Base-by-base conservation (phyloP, 352 stramenopile species). In the Phytophthora hibernalis region DNA sequence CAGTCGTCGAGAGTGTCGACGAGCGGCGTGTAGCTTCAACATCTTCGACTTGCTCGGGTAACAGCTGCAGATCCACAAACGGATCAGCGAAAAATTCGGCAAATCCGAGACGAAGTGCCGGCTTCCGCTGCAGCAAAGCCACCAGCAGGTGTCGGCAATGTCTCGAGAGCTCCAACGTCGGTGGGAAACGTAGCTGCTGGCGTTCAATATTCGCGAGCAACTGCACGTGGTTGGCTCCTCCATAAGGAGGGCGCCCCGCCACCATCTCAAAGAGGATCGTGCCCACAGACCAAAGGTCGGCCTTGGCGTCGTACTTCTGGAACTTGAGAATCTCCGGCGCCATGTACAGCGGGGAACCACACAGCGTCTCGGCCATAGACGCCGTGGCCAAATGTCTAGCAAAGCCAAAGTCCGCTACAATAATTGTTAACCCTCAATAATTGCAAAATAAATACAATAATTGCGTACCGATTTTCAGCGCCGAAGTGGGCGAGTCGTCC, bases 251-350 rank as follows among this genome's bases (percentile, higher is more conserved):
- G n/a, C 85, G 80, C 35, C 95, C 95, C 1, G 92, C 84, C 62
- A 98, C 82, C 90, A 99, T 98, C 81, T 99, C 97, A 72, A 97
- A 99, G 24, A 99, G 60, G 40, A 99, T 97, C 8, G 92, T 96
- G 31, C 97, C 97, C 2, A 98, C 95, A 2, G 88, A 98, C 96
- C 96, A 99, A 2, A 99, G 77, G 75, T 99, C 97, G 9, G 96
- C 96, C 68, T 98, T 99, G 26, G 93, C 91, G 78, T 98, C 94
- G 73, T 99, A 99, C 76, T 96, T 97, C 54, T 98, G 78, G 49
- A 92, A 91, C 68, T 88, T 84, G 58, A 99, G 84, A 70, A 99
- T 98, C 83, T 99, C 97, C 7, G 97, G 97, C 18, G 97, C 97
- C 97, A 99, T 99, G 69, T 99, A 99, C 40, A 99, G 66, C 15